Percentiles rank a stretch among this genome's conserved stretches.
Conservation (phyloP, 1,139 yeast genomes). For the Kodamaea fungicola region DNA sequence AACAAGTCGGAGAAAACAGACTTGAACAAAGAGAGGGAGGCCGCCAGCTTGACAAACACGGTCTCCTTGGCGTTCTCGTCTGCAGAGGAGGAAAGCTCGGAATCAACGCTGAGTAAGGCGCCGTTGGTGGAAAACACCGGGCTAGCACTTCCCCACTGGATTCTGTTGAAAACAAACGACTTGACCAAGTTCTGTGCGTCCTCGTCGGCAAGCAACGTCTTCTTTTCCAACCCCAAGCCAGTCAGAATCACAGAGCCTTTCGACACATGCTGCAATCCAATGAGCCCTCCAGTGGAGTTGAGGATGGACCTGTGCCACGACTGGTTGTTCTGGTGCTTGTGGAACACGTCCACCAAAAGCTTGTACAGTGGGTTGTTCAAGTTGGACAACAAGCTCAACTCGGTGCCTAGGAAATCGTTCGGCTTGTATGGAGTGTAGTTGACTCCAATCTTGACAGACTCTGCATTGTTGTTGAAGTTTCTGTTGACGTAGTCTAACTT, state of each 20-base stretch:
- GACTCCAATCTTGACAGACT: constrained; percentile 38
- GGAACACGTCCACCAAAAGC: constrained; percentile 33
- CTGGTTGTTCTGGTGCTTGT: constrained; percentile 39
- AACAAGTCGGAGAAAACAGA: constrained; percentile 35
- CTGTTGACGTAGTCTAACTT: constrained; percentile 40
- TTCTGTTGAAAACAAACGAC: constrained; percentile 29
- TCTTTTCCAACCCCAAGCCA: constrained; percentile 42
- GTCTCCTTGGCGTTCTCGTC: constrained; percentile 19
- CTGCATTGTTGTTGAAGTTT: constrained; percentile 45
- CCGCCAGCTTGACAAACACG: constrained; percentile 26
- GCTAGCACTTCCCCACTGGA: constrained; percentile 25
- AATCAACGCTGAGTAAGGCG: constrained; percentile 16
- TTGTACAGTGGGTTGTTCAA: constrained; percentile 41
- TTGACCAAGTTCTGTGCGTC: constrained; percentile 33
- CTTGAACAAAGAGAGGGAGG: constrained; percentile 30
- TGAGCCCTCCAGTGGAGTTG: constrained; percentile 35
- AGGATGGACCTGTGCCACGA: constrained; percentile 36
- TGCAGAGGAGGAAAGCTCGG: constrained; percentile 34
- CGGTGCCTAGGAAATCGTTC: constrained; percentile 37
- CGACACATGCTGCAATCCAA: constrained; percentile 39
- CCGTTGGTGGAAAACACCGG: constrained; percentile 36
- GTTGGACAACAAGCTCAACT: constrained; percentile 31
- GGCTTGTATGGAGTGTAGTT: constrained; percentile 48
- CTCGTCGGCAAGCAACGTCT: constrained; percentile 41
- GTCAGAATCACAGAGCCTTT: constrained; percentile 21